Evolutionary conservation across 805 yeast genomes (phyloP).

Genomic region (Yueomyces sinensis): DNA sequence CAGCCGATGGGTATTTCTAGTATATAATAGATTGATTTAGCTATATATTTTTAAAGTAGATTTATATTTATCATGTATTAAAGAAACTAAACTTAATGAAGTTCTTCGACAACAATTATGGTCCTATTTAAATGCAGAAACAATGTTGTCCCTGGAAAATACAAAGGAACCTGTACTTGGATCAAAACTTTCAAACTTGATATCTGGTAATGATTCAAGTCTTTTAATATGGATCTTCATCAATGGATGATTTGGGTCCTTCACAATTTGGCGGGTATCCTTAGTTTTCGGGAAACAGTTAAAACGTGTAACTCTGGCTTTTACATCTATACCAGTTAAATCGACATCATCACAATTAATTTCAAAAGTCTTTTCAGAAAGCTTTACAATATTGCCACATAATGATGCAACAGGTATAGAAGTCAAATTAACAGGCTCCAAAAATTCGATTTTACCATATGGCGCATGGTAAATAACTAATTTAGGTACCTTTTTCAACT

Average conservation of each 20-base stretch:
- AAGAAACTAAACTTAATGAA: too few species aligned
- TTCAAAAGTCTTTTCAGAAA: slow-evolving; percentile 7
- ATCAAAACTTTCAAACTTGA: slow-evolving; percentile 65
- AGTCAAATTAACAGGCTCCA: slow-evolving; percentile 74
- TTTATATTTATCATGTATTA: too few species aligned
- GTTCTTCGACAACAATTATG: too few species aligned
- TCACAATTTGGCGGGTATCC: slow-evolving; percentile 57
- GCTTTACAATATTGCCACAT: slow-evolving; percentile 44
- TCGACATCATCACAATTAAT: slow-evolving; percentile 48
- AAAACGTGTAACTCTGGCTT: slow-evolving; percentile 58
- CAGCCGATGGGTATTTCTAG: too few species aligned
- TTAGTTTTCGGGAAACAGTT: slow-evolving; percentile 72
- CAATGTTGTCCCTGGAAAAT: slow-evolving; percentile 25
- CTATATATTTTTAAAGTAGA: too few species aligned
- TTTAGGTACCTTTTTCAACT: slow-evolving; percentile 47
- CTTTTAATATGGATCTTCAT: slow-evolving; percentile 57
- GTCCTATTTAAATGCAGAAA: not conserved
- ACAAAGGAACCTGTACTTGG: slow-evolving; percentile 63
- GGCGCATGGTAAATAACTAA: slow-evolving; percentile 65
- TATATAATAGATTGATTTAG: too few species aligned
- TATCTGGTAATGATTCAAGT: slow-evolving; percentile 40
- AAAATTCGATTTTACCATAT: slow-evolving; percentile 65
- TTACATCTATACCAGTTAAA: slow-evolving; percentile 62
- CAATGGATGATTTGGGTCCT: slow-evolving; percentile 63
- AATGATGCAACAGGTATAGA: slow-evolving; percentile 46